Evolutionary conservation across 768 basidiomycete species (phyloP), one percentile per base, ranked within the genome.

Genomic region (Boletus bicolor): DNA sequence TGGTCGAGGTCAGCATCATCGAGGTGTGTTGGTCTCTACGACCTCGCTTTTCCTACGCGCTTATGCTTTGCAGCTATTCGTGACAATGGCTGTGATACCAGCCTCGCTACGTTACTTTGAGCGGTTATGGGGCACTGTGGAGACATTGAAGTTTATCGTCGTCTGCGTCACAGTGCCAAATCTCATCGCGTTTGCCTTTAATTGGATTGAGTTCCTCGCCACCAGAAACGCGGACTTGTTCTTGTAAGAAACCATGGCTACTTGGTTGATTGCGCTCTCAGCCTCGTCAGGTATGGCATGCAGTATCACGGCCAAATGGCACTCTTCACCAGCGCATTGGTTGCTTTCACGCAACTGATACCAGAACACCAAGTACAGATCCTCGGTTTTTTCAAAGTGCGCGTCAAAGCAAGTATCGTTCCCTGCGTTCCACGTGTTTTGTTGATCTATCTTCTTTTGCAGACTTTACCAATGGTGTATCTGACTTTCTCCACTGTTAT

Each of bases 281-380:
- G 59, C 34, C 46, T 63, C 44, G 32, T 53, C 54, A 97, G 96
- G 43, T 92, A 89, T 72, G 91, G 87, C 37, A 88, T 91, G 82
- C 78, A 82, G 44, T 97, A 96, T 68, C 93, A 91, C 65, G 97
- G 97, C 42, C 89, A 94, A 72, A 93, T 90, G 81, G 89, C 92
- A 6, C 77, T 99, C 19, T 92, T 97, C 65, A 87, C 86, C 49
- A 88, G 87, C 3, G 77, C 95, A 58, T 77, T 99, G 36, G 97
- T 99, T 52, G 96, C 95, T 7, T 98, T 98, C 74, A 98, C 95
- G 4, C 97, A 99, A 71, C 73, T 97, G 52, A 98, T 98, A 62
- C 96, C 96, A 34, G 97, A 99, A 72, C 95, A 99, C 66, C 96
- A 98, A 73, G 86, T 99, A 14, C 97, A 98, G 70, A 67, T 98